A percentile compares a stretch with the other conserved stretches of the same genome.
phyloP scores from a whole-genome alignment of 2,329 filamentous ascomycete species.

The Ascochyta rabiei region DNA sequence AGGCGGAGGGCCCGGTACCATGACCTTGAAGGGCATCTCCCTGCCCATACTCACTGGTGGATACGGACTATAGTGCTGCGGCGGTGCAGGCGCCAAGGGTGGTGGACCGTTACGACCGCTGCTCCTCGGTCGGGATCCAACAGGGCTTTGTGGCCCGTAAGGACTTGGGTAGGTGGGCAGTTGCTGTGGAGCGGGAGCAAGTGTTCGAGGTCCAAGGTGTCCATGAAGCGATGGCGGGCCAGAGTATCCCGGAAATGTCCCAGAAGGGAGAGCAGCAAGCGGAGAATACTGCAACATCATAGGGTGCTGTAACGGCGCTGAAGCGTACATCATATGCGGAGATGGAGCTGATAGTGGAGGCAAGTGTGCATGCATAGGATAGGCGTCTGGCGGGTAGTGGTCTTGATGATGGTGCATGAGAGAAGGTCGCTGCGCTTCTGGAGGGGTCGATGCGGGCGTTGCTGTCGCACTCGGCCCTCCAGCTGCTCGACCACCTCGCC shows the following conservation, averaged over 20 bases:
- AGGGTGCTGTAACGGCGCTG: constrained; percentile 28
- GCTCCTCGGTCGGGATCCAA: constrained; percentile 29
- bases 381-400: constrained; percentile 28
- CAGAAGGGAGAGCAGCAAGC: constrained; percentile 34
- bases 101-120: constrained; percentile 33
- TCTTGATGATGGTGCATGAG: constrained; percentile 26
- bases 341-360: constrained; percentile 28
- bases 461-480: constrained; percentile 24
- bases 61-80: constrained; percentile 36
- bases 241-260: constrained; percentile 23
- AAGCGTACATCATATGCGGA: constrained; percentile 28
- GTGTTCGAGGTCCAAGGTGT: constrained; percentile 26
- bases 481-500: constrained; percentile 30
- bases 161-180: constrained; percentile 36
- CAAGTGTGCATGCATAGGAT: constrained; percentile 21
- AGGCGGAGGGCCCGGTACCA: constrained; percentile 37
- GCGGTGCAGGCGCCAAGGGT: constrained; percentile 39
- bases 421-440: constrained; percentile 26
- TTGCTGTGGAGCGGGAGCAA: constrained; percentile 36
- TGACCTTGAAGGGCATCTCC: constrained; percentile 41
- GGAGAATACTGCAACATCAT: constrained; percentile 37
- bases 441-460: constrained; percentile 24
- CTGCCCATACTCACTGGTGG: constrained; percentile 25
- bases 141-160: constrained; percentile 34
- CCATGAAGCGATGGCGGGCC: constrained; percentile 22